phyloP scores from a whole-genome alignment of 148 eudicot genomes.

The Tetragonia tetragonoides region DNA sequence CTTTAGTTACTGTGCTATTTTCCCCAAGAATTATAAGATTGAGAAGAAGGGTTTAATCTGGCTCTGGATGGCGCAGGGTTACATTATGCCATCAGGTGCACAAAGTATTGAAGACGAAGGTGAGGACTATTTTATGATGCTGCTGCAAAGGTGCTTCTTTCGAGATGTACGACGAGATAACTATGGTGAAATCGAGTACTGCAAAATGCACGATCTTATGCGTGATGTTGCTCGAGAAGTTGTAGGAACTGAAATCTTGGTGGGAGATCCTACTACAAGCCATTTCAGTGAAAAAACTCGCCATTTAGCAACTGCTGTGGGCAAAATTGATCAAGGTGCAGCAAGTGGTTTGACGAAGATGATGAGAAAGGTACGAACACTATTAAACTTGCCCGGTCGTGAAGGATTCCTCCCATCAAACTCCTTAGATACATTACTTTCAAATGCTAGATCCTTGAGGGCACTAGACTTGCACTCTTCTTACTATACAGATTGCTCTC shows the following conservation, averaged over 20 bases:
- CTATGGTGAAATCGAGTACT: not conserved
- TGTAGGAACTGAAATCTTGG: not conserved
- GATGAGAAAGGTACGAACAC: not conserved
- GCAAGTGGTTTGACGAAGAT: not conserved
- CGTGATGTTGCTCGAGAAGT: constrained; percentile 11
- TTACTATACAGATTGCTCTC: too few relatives aligned
- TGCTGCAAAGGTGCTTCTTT: constrained; percentile 27
- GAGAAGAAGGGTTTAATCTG: too few relatives aligned
- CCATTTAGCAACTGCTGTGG: not conserved
- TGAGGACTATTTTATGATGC: constrained; percentile 10
- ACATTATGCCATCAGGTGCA: not conserved
- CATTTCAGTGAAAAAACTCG: not conserved
- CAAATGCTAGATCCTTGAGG: too few relatives aligned
- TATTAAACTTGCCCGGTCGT: too few relatives aligned
- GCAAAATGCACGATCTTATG: constrained; percentile 26
- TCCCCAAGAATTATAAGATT: too few relatives aligned
- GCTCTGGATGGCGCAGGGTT: constrained; percentile 30
- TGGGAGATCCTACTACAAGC: too few relatives aligned
- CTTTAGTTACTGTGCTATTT: too few relatives aligned
- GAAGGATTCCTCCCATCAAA: not conserved
- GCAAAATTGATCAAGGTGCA: too few relatives aligned
- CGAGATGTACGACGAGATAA: not conserved
- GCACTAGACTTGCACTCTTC: too few relatives aligned
- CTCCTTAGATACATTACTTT: not conserved
- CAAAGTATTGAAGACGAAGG: constrained; percentile 17